Conservation (phyloP, 1,284 basidiomycete genomes). For the Ustilago sp. region DNA sequence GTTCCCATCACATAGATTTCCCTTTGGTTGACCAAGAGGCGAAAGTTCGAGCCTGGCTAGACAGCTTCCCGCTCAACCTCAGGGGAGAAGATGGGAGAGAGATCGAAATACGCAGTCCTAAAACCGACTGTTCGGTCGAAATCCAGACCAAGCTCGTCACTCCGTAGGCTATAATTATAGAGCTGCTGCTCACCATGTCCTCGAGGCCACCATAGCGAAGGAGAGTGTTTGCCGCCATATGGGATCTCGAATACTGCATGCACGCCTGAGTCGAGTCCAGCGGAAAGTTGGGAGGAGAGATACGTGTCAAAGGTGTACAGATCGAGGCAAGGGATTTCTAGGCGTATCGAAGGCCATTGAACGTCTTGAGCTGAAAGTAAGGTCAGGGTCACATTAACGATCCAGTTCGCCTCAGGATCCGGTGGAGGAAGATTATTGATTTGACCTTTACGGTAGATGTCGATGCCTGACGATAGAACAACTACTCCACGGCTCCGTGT, state of each 20-base stretch:
- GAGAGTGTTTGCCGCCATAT: conserved; percentile 24
- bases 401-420: conserved; percentile 54
- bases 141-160: conserved; percentile 22
- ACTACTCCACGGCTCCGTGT: not conserved
- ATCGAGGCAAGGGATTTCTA: conserved; percentile 27
- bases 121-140: conserved; percentile 48
- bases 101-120: conserved; percentile 55
- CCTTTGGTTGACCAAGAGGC: conserved; percentile 49
- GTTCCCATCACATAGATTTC: conserved; percentile 53
- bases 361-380: conserved; percentile 21
- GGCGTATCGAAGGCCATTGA: conserved; percentile 14
- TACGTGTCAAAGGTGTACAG: conserved; percentile 18
- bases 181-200: conserved; percentile 46
- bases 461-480: conserved; percentile 26
- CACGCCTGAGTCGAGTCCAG: conserved; percentile 30
- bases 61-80: conserved; percentile 29
- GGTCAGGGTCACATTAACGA: conserved; percentile 59
- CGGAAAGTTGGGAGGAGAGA: conserved; percentile 21
- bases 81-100: conserved; percentile 29
- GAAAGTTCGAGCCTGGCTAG: conserved; percentile 50
- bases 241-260: conserved; percentile 40
- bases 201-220: conserved; percentile 59
- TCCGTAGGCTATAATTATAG: conserved; percentile 40
- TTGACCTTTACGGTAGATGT: conserved; percentile 54
- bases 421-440: conserved; percentile 55